phyloP scores from a whole-genome alignment of 805 yeast genomes.

The Groenewaldozyma salmanticensis region DNA sequence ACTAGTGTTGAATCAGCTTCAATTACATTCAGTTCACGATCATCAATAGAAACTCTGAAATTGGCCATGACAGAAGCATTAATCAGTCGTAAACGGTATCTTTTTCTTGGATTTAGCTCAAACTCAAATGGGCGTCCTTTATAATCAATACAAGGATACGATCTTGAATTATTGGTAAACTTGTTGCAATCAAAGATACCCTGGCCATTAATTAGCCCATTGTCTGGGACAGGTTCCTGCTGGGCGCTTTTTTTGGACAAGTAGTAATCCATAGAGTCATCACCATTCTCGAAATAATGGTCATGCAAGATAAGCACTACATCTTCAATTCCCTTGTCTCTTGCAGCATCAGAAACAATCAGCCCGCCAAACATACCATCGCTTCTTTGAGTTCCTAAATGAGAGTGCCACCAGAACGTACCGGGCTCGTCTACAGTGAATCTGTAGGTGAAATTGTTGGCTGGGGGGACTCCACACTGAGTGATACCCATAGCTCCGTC shows the following conservation, averaged over 20 bases:
- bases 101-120: neutral
- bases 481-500: constrained; percentile 46
- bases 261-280: constrained; percentile 28
- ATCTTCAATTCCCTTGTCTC: constrained; percentile 21
- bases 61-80: constrained; percentile 26
- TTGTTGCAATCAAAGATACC: constrained; percentile 22
- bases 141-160: constrained; percentile 7
- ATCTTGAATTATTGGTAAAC: constrained; percentile 9
- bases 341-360: constrained; percentile 30
- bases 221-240: constrained; percentile 30
- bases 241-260: constrained; percentile 32
- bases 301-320: constrained; percentile 32
- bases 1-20: constrained; percentile 27
- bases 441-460: constrained; percentile 38
- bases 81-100: constrained; percentile 17
- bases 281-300: constrained; percentile 30
- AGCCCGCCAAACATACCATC: constrained; percentile 43
- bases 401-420: constrained; percentile 49
- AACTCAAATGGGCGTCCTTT: constrained; percentile 8
- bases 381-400: constrained; percentile 35
- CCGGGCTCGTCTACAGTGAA: constrained; percentile 36
- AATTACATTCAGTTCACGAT: constrained; percentile 19
- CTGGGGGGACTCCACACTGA: constrained; percentile 41
- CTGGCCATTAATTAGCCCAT: constrained; percentile 35
- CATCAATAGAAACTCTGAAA: constrained; percentile 22